Conservation (phyloP, 2,329 filamentous ascomycete species). For the Aspergillus melleus region DNA sequence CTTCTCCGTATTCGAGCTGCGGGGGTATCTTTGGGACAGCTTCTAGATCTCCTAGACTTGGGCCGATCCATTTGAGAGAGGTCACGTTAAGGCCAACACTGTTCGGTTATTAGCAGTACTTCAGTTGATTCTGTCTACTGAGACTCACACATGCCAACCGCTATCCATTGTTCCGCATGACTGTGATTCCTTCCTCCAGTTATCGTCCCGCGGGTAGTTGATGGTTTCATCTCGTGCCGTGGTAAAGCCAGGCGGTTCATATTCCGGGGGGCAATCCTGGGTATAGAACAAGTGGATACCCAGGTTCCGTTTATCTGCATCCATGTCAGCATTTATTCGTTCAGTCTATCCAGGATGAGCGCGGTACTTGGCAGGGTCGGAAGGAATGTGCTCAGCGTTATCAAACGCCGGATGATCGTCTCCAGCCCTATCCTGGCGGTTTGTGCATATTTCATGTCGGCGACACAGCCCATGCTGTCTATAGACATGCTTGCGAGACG, state of each 20-base stretch:
- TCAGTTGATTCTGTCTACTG: not conserved
- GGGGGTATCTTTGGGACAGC: constrained; percentile 25
- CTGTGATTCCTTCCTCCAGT: constrained; percentile 39
- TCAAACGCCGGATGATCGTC: constrained; percentile 43
- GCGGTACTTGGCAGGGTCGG: constrained; percentile 45
- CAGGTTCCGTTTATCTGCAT: constrained; percentile 40
- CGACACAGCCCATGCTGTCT: constrained; percentile 28
- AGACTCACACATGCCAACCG: constrained; percentile 41
- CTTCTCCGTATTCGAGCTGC: constrained; percentile 32
- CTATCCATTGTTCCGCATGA: constrained; percentile 36
- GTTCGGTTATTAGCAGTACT: constrained; percentile 11
- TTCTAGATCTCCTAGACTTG: constrained; percentile 25
- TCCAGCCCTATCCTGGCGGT: constrained; percentile 45
- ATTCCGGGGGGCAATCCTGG: constrained; percentile 38
- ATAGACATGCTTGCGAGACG: constrained; percentile 30
- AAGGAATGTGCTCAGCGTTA: constrained; percentile 37
- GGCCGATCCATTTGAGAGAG: constrained; percentile 33
- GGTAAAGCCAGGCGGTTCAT: constrained; percentile 45
- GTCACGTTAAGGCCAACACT: constrained; percentile 38
- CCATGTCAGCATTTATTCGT: constrained; percentile 4
- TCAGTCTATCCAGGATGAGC: not conserved
- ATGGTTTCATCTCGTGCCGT: constrained; percentile 29
- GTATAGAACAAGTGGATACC: constrained; percentile 49
- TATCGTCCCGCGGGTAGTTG: constrained; percentile 37
- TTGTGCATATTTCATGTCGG: constrained; percentile 38